Conservation (phyloP, 2,329 filamentous ascomycete genomes). For the Pestalotiopsis fici region DNA sequence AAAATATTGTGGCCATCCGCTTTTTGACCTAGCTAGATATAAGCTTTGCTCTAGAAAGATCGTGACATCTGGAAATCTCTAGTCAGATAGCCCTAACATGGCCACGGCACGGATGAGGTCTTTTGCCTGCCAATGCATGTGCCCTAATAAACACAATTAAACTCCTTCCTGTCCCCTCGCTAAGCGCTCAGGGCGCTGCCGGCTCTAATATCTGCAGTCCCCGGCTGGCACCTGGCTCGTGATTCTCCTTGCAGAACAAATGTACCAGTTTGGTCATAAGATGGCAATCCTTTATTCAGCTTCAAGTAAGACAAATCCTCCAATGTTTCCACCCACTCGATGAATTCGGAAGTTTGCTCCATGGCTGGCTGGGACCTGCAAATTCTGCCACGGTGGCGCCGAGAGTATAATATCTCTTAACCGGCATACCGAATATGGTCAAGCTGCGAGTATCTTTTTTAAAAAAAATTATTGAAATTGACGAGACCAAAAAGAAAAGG, state of each 20-base stretch:
- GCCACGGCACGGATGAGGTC: background rate
- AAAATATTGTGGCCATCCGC: background rate
- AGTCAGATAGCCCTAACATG: background rate
- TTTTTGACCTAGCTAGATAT: background rate
- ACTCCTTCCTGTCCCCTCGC: background rate
- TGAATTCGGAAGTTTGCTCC: background rate
- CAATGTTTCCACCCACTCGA: background rate
- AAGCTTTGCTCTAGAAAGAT: background rate
- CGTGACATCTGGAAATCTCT: background rate
- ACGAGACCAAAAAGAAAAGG: background rate
- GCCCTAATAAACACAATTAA: background rate
- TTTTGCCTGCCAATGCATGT: too few species aligned
- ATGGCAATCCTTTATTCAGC: background rate
- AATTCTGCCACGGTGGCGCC: background rate
- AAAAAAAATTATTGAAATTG: background rate
- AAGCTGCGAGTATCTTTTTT: background rate
- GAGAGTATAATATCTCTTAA: background rate
- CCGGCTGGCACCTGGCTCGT: background rate
- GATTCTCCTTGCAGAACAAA: background rate
- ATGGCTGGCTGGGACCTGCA: background rate
- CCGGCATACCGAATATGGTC: background rate
- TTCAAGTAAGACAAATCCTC: background rate
- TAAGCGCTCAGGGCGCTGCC: background rate
- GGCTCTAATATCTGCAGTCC: too few species aligned
- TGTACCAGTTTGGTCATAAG: background rate